Evolutionary conservation across 345 rosid species (phyloP).

Genomic region (Cardamine occulta): DNA sequence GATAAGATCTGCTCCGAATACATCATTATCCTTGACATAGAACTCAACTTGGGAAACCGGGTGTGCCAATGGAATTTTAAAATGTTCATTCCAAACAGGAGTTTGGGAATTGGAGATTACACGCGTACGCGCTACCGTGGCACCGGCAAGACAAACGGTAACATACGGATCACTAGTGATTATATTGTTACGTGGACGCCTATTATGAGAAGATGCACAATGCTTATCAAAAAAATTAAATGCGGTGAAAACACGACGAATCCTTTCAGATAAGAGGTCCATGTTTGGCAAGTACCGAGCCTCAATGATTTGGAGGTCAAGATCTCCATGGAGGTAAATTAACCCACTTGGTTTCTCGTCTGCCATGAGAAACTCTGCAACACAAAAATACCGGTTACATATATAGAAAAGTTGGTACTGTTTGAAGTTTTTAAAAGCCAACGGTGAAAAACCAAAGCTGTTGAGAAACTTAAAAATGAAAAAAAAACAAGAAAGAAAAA

Average conservation of each 20-base stretch:
- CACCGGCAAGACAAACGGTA: conserved; percentile 68
- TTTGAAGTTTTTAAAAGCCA: conserved; percentile 48
- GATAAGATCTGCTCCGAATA: conserved; percentile 80
- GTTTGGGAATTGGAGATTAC: conserved; percentile 65
- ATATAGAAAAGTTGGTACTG: neutral
- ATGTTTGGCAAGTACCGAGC: conserved; percentile 82
- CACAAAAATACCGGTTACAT: neutral
- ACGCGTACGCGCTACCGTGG: conserved; percentile 86
- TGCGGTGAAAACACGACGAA: conserved; percentile 57
- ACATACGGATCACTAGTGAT: conserved; percentile 92
- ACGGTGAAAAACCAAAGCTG: conserved; percentile 40
- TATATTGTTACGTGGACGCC: conserved; percentile 46
- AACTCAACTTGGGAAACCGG: conserved; percentile 67
- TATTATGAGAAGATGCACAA: conserved; percentile 17
- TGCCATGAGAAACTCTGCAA: conserved; percentile 28
- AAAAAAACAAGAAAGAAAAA: neutral
- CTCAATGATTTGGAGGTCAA: conserved; percentile 68
- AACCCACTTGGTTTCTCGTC: conserved; percentile 32
- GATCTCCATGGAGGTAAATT: conserved; percentile 72
- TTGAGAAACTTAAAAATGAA: conserved; percentile 3
- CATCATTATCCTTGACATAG: conserved; percentile 74
- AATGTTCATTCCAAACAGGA: conserved; percentile 78
- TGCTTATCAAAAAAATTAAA: conserved; percentile 50
- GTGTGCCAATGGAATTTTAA: conserved; percentile 73
- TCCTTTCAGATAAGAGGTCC: conserved; percentile 67